phyloP scores from a whole-genome alignment of 164 flowering plant genomes.

The Magnolia kwangsiensis region DNA sequence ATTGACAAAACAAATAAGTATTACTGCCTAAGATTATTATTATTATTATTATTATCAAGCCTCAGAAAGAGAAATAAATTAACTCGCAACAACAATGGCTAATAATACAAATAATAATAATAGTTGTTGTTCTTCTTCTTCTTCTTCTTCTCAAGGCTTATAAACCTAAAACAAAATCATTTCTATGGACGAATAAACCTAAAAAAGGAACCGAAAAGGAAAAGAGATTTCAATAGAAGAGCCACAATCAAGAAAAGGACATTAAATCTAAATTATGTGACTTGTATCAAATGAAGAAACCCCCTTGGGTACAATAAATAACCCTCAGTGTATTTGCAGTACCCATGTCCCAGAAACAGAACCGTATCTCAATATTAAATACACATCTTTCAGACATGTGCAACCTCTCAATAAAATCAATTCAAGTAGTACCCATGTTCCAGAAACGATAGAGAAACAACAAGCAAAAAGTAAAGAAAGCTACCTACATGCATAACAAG shows the following conservation, averaged over 20 bases:
- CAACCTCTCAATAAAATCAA: background rate
- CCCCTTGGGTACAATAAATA: background rate
- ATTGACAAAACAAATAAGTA: background rate
- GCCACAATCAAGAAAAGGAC: background rate
- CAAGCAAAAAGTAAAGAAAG: background rate
- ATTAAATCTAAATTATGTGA: background rate
- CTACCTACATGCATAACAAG: background rate
- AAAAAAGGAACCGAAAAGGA: background rate
- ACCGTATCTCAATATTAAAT: background rate
- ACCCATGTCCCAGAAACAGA: constrained; percentile 9
- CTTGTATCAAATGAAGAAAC: background rate
- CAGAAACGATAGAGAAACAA: background rate
- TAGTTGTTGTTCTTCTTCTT: too few relatives aligned
- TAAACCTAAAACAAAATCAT: background rate
- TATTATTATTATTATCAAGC: too few relatives aligned
- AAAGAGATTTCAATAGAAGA: background rate
- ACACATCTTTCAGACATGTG: background rate
- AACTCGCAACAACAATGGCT: too few relatives aligned
- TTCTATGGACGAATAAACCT: background rate
- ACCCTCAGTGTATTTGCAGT: constrained; percentile 11
- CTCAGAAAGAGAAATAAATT: too few relatives aligned
- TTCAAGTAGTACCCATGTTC: background rate
- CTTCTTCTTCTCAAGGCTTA: too few relatives aligned
- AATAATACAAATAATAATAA: too few relatives aligned
- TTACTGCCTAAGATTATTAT: background rate